phyloP scores from a whole-genome alignment of 108 stramenopile genomes.

The Conticribra guillardii region DNA sequence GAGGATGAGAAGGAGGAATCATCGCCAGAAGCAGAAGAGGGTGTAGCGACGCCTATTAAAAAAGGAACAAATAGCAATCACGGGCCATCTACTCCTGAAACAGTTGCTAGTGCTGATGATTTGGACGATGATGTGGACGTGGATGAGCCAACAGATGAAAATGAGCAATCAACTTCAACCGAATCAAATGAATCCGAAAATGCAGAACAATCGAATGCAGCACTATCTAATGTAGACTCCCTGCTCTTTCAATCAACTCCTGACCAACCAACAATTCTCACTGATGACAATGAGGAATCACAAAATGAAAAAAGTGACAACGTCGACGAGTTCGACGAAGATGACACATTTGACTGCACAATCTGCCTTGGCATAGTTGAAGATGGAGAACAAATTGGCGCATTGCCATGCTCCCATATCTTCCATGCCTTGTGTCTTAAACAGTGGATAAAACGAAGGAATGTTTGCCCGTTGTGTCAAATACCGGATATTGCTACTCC shows the following conservation, averaged over 20 bases:
- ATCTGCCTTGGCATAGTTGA: slow-evolving; percentile 64
- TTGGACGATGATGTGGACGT: background rate
- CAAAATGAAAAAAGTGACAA: slow-evolving; percentile 13
- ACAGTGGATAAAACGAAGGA: slow-evolving; percentile 66
- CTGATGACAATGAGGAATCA: background rate
- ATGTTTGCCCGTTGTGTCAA: slow-evolving; percentile 81
- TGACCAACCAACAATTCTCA: background rate
- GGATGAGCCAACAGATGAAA: background rate
- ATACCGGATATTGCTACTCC: slow-evolving; percentile 54
- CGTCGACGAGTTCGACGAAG: slow-evolving; percentile 8
- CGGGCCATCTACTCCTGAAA: slow-evolving; percentile 37
- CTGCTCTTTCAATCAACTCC: background rate
- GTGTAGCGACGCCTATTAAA: background rate
- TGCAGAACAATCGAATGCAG: background rate
- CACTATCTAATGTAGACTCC: background rate
- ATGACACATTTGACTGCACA: slow-evolving; percentile 55
- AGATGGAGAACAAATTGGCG: slow-evolving; percentile 71
- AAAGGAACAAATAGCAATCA: background rate
- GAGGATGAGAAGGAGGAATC: background rate
- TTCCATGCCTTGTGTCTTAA: slow-evolving; percentile 75
- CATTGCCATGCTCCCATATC: slow-evolving; percentile 58
- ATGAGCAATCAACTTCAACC: background rate
- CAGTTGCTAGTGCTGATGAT: slow-evolving; percentile 18
- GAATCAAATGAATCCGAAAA: background rate
- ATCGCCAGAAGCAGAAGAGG: background rate